Base-by-base conservation (phyloP, 2,329 filamentous ascomycete genomes). In the Diaporthe capsici region DNA sequence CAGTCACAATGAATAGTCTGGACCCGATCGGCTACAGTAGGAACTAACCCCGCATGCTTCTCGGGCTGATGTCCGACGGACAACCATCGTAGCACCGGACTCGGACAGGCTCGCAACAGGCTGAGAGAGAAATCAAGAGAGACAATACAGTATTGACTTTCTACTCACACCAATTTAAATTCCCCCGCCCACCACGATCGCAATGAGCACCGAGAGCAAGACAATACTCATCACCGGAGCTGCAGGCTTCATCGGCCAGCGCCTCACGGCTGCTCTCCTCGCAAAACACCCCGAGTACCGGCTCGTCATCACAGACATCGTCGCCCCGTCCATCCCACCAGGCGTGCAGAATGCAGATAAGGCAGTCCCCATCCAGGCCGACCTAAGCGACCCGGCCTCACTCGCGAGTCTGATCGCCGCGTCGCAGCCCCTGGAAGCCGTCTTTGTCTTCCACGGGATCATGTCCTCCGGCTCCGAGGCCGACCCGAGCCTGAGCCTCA, bases 161-260 rank as follows among this genome's bases (percentile, higher is more conserved):
- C 25, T 39, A 37, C 7, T 3, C 7, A 28, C 5, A 31, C 12
- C 7, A 4, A 37, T 22, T 25, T 6, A 25, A 39, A 7, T n/a
- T n/a, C 13, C 17, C 47, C 47, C 7, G 13, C 31, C 12, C 15
- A 13, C 47, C 31, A 25, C 25, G 4, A 31, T 28, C 28, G 53
- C 9, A 31, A 76, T 76, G 75, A 22, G 68, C 12, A 65, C 61
- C 4, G 53, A 72, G 49, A 75, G 72, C 31, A 74, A 75, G 22
- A 75, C 75, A 10, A 87, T 93, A 55, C 88, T 93, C 80, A 91
- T 93, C 79, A 93, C 91, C 13, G 91, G 92, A 7, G 91, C 88
- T 10, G 89, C 89, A 60, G 92, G 92, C 76, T 93, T 93, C 83
- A 89, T 93, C 75, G 91, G 91, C 80, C 91, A 92, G 81, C 86